A percentile compares a stretch with the other conserved stretches of the same genome.
These are phyloP conservation scores for Taphrina populina DNA, from an alignment of 1,139 yeast species.

Conservation along the genomic window DNA sequence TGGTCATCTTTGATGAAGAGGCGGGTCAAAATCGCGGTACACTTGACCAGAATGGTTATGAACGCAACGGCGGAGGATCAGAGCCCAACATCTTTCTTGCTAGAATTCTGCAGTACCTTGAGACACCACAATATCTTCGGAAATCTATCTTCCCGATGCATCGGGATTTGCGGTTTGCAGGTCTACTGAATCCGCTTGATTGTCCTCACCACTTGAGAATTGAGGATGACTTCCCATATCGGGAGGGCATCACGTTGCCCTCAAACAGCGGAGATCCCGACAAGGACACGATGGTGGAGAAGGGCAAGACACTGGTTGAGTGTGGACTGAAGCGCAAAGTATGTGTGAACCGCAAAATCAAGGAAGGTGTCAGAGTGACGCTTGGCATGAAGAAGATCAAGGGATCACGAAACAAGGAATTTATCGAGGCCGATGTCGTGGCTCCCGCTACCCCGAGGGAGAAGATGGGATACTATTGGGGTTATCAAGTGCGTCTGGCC, in stretches of 20 bases:
- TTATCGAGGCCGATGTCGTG: conserved; percentile 34
- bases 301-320: conserved; percentile 32
- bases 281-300: conserved; percentile 23
- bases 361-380: conserved; percentile 32
- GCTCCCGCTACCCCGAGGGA: conserved; percentile 34
- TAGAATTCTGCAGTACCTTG: conserved; percentile 32
- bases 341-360: conserved; percentile 29
- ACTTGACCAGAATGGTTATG: conserved; percentile 8
- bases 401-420: conserved; percentile 18
- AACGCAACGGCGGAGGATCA: conserved; percentile 23
- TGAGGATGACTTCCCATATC: conserved; percentile 33
- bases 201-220: conserved; percentile 35
- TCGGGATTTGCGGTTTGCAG: conserved; percentile 32
- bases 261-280: conserved; percentile 16
- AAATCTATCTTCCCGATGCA: conserved; percentile 34
- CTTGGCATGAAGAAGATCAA: conserved; percentile 19
- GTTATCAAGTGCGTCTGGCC: conserved; percentile 36
- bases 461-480: conserved; percentile 37
- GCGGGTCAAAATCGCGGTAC: conserved; percentile 12
- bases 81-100: conserved; percentile 28
- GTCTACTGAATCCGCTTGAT: conserved; percentile 32
- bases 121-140: conserved; percentile 36
- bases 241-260: conserved; percentile 34
- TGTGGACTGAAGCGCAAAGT: conserved; percentile 29
- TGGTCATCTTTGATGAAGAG: conserved; percentile 35